Evolutionary conservation across 306 rosid species (phyloP).

Genomic region (Purshia tridentata): DNA sequence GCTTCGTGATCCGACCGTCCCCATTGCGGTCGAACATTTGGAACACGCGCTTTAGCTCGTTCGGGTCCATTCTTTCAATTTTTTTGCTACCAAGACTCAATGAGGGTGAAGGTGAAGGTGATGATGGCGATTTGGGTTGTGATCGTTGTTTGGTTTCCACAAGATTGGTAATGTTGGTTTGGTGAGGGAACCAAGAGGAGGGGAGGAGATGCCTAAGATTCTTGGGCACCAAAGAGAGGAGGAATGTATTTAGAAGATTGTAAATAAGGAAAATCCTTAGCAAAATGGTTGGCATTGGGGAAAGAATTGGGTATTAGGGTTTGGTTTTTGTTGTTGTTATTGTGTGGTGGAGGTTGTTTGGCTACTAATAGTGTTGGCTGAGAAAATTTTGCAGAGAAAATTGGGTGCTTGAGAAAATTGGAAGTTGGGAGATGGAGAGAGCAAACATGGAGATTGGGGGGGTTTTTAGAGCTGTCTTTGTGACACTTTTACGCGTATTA

Average conservation of each 20-base stretch:
- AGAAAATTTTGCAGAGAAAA: slow-evolving; percentile 28
- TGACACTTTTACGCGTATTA: slow-evolving; percentile 28
- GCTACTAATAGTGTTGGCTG: neutral
- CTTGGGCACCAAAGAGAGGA: slow-evolving; percentile 40
- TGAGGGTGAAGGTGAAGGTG: neutral
- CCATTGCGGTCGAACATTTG: slow-evolving; percentile 79
- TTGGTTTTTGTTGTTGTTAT: neutral
- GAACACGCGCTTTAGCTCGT: slow-evolving; percentile 65
- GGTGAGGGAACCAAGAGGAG: slow-evolving; percentile 38
- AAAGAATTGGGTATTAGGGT: neutral
- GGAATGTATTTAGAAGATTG: slow-evolving; percentile 46
- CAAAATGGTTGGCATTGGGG: slow-evolving; percentile 52
- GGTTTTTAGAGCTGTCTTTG: slow-evolving; percentile 19
- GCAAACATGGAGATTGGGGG: neutral
- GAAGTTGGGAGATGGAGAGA: neutral
- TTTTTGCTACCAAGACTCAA: neutral
- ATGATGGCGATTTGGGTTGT: neutral
- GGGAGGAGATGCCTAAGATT: slow-evolving; percentile 37
- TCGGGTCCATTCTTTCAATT: slow-evolving; percentile 41
- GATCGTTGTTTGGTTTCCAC: neutral
- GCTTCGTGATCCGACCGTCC: slow-evolving; percentile 65
- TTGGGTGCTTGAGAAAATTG: slow-evolving; percentile 21
- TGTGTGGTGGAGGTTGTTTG: slow-evolving; percentile 22
- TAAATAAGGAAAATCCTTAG: slow-evolving; percentile 48
- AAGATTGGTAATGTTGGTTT: neutral